phyloP scores from a whole-genome alignment of 2,329 filamentous ascomycete genomes.

The Stachybotrys elegans region DNA sequence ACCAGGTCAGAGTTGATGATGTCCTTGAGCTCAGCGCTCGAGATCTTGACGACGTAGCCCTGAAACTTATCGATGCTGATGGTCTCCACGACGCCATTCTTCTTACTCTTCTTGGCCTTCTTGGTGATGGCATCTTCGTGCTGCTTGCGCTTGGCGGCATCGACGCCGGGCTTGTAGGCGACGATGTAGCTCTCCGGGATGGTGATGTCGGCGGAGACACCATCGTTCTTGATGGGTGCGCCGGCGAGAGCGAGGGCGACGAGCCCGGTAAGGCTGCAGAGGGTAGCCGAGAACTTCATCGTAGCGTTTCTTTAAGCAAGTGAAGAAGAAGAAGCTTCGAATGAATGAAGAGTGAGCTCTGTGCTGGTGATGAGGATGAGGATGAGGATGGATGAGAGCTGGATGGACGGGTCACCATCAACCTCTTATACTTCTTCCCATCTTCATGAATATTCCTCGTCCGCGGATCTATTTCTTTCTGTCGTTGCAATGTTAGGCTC shows the following conservation, averaged over 20 bases:
- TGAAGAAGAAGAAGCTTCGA: neutral
- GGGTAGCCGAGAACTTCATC: slow-evolving; percentile 8
- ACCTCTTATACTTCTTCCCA: neutral
- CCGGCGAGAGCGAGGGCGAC: slow-evolving; percentile 4
- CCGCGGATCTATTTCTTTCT: neutral
- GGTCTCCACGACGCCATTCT: slow-evolving; percentile 5
- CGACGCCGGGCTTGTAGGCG: slow-evolving; percentile 23
- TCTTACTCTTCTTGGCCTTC: slow-evolving; percentile 7
- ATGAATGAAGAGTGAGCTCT: neutral
- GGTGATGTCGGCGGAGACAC: slow-evolving; percentile 2
- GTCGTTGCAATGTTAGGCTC: neutral
- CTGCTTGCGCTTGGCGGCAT: slow-evolving; percentile 7
- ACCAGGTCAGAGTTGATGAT: slow-evolving; percentile 8
- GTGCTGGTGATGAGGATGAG: neutral
- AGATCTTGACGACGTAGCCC: slow-evolving; percentile 10
- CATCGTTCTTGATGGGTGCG: slow-evolving; percentile 6
- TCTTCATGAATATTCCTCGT: too few relatives aligned
- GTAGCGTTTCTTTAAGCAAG: neutral
- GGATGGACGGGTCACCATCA: neutral
- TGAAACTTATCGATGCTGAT: slow-evolving; percentile 3
- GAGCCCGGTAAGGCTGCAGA: slow-evolving; percentile 5
- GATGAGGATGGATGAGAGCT: neutral
- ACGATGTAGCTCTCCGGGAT: slow-evolving; percentile 11
- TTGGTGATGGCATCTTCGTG: slow-evolving; percentile 1
- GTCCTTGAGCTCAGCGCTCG: slow-evolving; percentile 1